Percentiles rank a stretch among this genome's conserved stretches.
Conservation (phyloP, 352 stramenopile species). For the Globisporangium nunn region DNA sequence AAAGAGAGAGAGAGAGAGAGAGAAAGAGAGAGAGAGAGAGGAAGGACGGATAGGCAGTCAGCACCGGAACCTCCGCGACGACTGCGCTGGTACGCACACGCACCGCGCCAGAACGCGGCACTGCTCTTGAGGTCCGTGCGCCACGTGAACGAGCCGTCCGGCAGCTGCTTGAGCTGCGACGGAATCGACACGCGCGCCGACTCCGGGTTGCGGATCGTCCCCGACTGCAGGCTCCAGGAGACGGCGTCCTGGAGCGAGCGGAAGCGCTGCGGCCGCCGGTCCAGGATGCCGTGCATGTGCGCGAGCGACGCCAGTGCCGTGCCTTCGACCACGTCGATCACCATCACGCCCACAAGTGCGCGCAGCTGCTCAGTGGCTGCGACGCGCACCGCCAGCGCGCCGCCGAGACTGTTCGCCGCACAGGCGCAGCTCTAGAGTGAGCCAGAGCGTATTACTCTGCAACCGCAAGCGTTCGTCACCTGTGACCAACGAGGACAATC, state of each 20-base stretch:
- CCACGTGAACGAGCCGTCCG: constrained; percentile 61
- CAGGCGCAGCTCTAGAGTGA: neutral
- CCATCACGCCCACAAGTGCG: constrained; percentile 75
- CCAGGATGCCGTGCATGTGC: constrained; percentile 80
- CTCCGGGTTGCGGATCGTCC: constrained; percentile 66
- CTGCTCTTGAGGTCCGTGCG: constrained; percentile 71
- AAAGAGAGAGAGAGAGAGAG: too few relatives aligned
- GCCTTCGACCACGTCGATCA: constrained; percentile 87
- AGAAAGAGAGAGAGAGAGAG: too few relatives aligned
- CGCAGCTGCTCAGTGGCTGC: constrained; percentile 43
- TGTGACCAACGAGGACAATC: constrained; percentile 77
- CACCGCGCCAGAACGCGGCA: constrained; percentile 72
- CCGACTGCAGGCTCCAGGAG: constrained; percentile 71
- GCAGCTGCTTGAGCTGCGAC: constrained; percentile 49
- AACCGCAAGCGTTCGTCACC: constrained; percentile 18
- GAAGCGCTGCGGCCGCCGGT: constrained; percentile 63
- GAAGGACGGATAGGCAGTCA: too few relatives aligned
- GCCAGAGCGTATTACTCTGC: neutral
- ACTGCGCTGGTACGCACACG: neutral
- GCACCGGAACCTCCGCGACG: too few relatives aligned
- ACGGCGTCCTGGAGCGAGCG: constrained; percentile 63
- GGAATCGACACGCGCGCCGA: constrained; percentile 75
- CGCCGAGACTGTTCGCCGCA: constrained; percentile 49
- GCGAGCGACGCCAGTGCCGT: constrained; percentile 79
- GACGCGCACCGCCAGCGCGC: constrained; percentile 73